phyloP scores from a whole-genome alignment of 1,284 basidiomycete species.

The Meira miltonrushii region DNA sequence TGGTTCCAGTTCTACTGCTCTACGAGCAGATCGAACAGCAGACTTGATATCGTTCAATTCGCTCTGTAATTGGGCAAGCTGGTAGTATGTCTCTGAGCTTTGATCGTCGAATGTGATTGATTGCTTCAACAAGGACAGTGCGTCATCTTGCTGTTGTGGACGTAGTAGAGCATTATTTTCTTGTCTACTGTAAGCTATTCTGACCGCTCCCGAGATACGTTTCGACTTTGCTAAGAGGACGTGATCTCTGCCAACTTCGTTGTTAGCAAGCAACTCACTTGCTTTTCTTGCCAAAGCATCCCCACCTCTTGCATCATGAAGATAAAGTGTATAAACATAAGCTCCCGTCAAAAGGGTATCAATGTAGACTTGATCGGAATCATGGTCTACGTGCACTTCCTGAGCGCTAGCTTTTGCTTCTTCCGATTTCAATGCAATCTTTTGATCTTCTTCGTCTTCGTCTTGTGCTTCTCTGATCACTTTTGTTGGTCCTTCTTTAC shows the following conservation, averaged over 20 bases:
- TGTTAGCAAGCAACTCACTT: slow-evolving; percentile 21
- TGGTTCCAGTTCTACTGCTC: slow-evolving; percentile 68
- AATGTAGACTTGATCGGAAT: slow-evolving; percentile 33
- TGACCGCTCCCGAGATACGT: slow-evolving; percentile 28
- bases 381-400: slow-evolving; percentile 19
- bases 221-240: slow-evolving; percentile 25
- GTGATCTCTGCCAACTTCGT: slow-evolving; percentile 13
- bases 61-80: slow-evolving; percentile 56
- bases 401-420: slow-evolving; percentile 12
- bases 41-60: slow-evolving; percentile 66
- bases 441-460: slow-evolving; percentile 14
- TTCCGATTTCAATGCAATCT: slow-evolving; percentile 9
- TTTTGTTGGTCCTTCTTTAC: slow-evolving; percentile 3
- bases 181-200: slow-evolving; percentile 18
- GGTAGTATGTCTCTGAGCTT: slow-evolving; percentile 63
- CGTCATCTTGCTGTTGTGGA: slow-evolving; percentile 59
- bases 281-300: slow-evolving; percentile 34
- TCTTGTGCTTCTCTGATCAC: slow-evolving; percentile 12
- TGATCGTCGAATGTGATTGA: slow-evolving; percentile 62
- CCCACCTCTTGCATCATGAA: slow-evolving; percentile 25
- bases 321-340: slow-evolving; percentile 24
- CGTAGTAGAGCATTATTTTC: slow-evolving; percentile 57
- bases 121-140: slow-evolving; percentile 61
- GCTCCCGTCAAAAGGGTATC: slow-evolving; percentile 39
- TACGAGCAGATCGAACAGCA: slow-evolving; percentile 67